Evolutionary conservation across 768 basidiomycete genomes (phyloP), one percentile per base, ranked within the genome.

Genomic region (Steccherinum ochraceum): DNA sequence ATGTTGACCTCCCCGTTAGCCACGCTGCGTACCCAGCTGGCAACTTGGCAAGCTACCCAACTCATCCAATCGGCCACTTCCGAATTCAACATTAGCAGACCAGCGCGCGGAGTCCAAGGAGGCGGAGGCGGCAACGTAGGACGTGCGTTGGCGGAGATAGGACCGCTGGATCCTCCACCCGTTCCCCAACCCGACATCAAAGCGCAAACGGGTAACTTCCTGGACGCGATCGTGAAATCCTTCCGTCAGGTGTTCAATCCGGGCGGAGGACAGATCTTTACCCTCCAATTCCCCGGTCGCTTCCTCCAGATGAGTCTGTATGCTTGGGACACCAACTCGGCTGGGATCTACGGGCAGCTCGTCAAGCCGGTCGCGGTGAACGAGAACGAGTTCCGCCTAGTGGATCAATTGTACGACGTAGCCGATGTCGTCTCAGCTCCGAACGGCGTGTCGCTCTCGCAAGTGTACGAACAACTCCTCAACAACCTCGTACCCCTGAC

Each of bases 241-340:
- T 18, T 43, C 41, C 16, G 21, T 5, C n/a, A 43, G 41, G 47
- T 64, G 46, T 64, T 65, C 51, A 46, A 50, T 23, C 62, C 64
- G 5, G 58, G 54, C 5, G 56, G 57, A 5, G 58, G 58, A 19
- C 64, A 65, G 41, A 52, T 57, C 40, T 64, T 65, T 40, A 57
- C 63, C 16, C 52, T 65, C 16, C 64, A 65, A 45, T 64, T 65
- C 40, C 64, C 64, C 16, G 62, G 63, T 19, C 58, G 63, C 1
- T 65, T 53, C 47, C 48, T 65, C 40, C 56, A 59, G n/a, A 43
- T 49, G 24, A 49, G 50, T 16, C 53, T 51, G 25, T 65, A 61
- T 42, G 64, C 63, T n/a, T 65, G 62, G 41, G 41, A 43, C 19
- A 43, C 41, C 59, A 59, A 62, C 35, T 60, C 60, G 13, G 62